Evolutionary conservation across 2,329 filamentous ascomycete species (phyloP), one percentile per base, ranked within the genome.

Genomic region (Pseudogymnoascus sp.): DNA sequence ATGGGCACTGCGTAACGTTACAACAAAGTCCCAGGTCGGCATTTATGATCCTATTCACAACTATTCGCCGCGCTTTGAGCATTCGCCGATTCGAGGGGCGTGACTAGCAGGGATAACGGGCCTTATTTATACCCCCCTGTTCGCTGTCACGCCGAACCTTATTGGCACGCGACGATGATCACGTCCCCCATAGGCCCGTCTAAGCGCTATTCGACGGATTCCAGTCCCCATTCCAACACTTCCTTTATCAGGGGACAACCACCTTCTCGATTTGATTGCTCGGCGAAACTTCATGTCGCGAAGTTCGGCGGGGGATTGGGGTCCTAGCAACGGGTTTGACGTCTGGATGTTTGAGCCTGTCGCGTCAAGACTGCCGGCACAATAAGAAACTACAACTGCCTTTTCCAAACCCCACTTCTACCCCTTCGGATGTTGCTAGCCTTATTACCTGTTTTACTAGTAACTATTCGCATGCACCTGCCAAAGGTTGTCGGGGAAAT

Each of bases 91-190:
- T n/a, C 48, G n/a, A 55, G 18, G n/a, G 18, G 48, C 48, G 48
- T 55, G 48, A 55, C 48, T 33, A 55, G 45, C n/a, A 52, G 8
- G 45, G 45, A 52, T 52, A 52, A 52, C 45, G 45, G 45, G 45
- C 45, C 45, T 52, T 52, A 52, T 52, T 52, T 52, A 33, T 33
- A 52, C 45, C 45, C 45, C 45, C 45, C 25, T 31, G 42, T 15
- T 18, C 12, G n/a, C 8, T 55, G 29, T 55, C 48, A 55, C 48
- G 48, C 48, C 29, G 27, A 55, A 55, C 48, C 48, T 55, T 55
- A 55, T 55, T 55, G 48, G 48, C 48, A 55, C 48, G 48, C 48
- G 48, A 33, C 18, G 48, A 55, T 33, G 48, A 33, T 55, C 48
- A 52, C 45, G n/a, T 6, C 9, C 45, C 13, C 27, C 27, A 55